Conservation (phyloP, 2,329 filamentous ascomycete species). For the Fusarium humuli region DNA sequence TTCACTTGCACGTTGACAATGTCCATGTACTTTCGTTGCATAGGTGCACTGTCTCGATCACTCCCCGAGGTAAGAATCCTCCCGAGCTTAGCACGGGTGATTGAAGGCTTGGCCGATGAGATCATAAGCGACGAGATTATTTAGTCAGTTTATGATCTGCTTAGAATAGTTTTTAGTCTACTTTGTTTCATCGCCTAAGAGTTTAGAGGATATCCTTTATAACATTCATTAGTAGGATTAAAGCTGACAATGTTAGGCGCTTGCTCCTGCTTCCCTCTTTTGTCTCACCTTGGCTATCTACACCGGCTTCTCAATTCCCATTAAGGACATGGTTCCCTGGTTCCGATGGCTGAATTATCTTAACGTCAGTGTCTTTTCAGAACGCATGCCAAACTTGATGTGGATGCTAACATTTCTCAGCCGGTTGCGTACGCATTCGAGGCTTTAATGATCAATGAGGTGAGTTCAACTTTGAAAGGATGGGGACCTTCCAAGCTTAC, state of each 20-base stretch:
- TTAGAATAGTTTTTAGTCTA: too few species aligned
- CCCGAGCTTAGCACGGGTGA: too few species aligned
- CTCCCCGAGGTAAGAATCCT: background rate
- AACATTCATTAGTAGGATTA: too few species aligned
- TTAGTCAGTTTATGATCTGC: too few species aligned
- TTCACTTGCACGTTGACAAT: conserved; percentile 52
- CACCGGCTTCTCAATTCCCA: conserved; percentile 62
- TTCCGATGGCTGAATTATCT: conserved; percentile 74
- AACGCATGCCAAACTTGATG: rapidly evolving
- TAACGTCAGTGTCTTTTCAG: conserved; percentile 48
- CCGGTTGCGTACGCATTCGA: conserved; percentile 75
- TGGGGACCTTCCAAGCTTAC: background rate
- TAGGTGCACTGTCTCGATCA: background rate
- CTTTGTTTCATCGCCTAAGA: too few species aligned
- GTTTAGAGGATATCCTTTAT: too few species aligned
- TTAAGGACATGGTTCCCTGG: conserved; percentile 68
- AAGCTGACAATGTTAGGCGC: conserved; percentile 48
- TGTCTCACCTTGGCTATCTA: conserved; percentile 47
- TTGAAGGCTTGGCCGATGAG: too few species aligned
- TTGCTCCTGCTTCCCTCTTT: conserved; percentile 55
- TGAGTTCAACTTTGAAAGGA: too few species aligned
- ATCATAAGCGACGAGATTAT: too few species aligned
- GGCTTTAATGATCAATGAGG: conserved; percentile 72
- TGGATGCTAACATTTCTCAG: background rate
- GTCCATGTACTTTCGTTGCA: conserved; percentile 58